Base-by-base conservation (phyloP, 305 asterid species). In the Salvia sclarea region DNA sequence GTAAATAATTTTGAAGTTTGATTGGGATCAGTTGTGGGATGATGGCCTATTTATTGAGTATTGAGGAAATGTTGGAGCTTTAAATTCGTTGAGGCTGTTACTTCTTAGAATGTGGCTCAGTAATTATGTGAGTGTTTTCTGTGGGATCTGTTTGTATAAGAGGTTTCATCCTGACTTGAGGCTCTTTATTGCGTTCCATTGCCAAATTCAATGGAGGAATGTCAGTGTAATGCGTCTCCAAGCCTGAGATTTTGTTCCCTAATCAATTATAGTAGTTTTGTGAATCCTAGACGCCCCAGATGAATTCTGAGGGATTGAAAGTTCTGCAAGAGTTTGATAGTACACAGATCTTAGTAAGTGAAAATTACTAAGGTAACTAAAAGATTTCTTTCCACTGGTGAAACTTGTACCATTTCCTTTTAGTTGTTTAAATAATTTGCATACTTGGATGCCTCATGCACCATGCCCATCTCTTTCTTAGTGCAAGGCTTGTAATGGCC, bases 131-230 rank as follows among this genome's bases (percentile, higher is more conserved):
- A 20, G 20, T 52, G 7, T 28, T 24, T 20, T 47, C 9, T 6
- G 45, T 21, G 33, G 24, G 50, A 16, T 44, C 35, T 56, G 47
- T 64, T 56, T 28, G 44, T 45, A 12, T 31, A 6, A 47, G 47
- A 54, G 20, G 28, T 11, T 14, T 2, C 21, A 33, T 41, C 53
- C 53, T 47, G 38, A 58, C 33, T 2, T 47, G 54, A 11, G 66
- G 41, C 25, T 13, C 60, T 43, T 38, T 56, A 14, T n/a, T 4
- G 17, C 45, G 61, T 9, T 65, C 59, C 28, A 8, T 53, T 58
- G 64, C 47, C 31, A 58, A 66, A 47, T 37, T 73, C 38, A 8
- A 53, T 48, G 28, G 57, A 40, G 18, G 18, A 25, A 47, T 30
- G 5, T 10, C 33, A 64, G 45, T 37, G 20, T 31, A 8, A 48